Evolutionary conservation across 176 grass and related monocot species (phyloP), one percentile per base, ranked within the genome.

Genomic region (Musa itinerans): DNA sequence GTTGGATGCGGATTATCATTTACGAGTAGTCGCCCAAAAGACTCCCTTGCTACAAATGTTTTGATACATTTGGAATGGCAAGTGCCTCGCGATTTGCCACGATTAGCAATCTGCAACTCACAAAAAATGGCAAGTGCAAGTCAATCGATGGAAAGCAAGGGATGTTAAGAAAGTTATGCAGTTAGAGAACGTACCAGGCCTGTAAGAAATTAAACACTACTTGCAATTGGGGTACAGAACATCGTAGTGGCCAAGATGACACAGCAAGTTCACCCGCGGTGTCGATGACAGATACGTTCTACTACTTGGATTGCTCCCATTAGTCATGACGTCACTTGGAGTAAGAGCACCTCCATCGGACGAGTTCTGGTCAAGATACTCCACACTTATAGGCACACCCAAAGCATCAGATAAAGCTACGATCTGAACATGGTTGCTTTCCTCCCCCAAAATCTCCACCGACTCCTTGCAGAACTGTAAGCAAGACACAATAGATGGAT

Each of bases 381-480:
- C 87, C 75, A 98, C 90, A 17, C 90, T 90, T 80, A 98, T 91
- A 52, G 90, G 83, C 10, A 98, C 94, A 54, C 88, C 90, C 53
- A 98, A 85, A 20, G 94, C 90, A 79, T 91, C 83, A 25, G 81
- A 89, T 54, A 98, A 82, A 73, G 94, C 94, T 73, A 81, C 93
- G 79, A 93, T 83, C 74, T 90, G 88, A 29, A 98, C 86, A 76
- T 91, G 78, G n/a, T 98, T 90, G 54, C 94, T 90, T 87, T 98
- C 94, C 81, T 96, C 93, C 2, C 88, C 90, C 94, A 98, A 93
- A 48, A 88, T 90, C 54, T 98, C 94, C 77, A 93, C 94, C 1
- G 86, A 83, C 62, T 68, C 63, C 82, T 89, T 93, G 82, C 94
- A 98, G 53, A 91, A 98, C 94, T 98, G 86, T 78, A 84, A 88